These are phyloP conservation scores for Obba rivulosa DNA, from an alignment of 768 basidiomycete genomes.

Conservation along the genomic window DNA sequence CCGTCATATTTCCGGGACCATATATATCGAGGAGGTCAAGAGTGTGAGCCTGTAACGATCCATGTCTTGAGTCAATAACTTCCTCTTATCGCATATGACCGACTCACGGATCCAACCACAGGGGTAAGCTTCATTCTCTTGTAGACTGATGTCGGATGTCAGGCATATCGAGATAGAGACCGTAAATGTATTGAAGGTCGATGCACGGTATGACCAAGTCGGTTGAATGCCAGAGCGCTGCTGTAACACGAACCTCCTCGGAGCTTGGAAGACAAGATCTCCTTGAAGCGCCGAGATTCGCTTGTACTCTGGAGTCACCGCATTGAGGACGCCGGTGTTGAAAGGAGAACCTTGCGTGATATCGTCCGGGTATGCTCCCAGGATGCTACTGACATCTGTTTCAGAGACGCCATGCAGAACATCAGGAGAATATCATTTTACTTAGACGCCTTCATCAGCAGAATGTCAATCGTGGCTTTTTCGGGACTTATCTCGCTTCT, in stretches of 20 bases:
- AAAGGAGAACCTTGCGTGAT: no score
- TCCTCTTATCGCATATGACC: no score
- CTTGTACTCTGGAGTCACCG: neutral
- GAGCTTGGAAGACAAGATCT: constrained; percentile 3
- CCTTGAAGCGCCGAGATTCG: constrained; percentile 1
- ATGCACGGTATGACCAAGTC: constrained; percentile 1
- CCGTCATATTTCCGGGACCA: constrained; percentile 17
- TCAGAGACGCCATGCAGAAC: neutral
- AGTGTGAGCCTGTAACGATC: constrained; percentile 14
- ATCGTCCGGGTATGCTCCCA: neutral
- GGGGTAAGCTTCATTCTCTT: no score
- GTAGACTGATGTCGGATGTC: no score
- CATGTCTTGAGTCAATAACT: no score
- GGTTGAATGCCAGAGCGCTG: neutral
- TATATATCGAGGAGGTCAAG: constrained; percentile 20
- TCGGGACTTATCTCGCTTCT: no score
- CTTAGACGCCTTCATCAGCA: no score
- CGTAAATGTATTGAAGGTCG: no score
- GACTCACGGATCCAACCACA: no score
- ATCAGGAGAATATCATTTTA: no score
- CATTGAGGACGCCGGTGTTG: neutral
- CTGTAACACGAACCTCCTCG: neutral
- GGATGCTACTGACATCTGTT: neutral
- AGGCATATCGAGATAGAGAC: no score
- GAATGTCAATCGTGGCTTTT: no score